These are phyloP conservation scores for Suillus americanus DNA, from an alignment of 768 basidiomycete species.

Conservation along the genomic window DNA sequence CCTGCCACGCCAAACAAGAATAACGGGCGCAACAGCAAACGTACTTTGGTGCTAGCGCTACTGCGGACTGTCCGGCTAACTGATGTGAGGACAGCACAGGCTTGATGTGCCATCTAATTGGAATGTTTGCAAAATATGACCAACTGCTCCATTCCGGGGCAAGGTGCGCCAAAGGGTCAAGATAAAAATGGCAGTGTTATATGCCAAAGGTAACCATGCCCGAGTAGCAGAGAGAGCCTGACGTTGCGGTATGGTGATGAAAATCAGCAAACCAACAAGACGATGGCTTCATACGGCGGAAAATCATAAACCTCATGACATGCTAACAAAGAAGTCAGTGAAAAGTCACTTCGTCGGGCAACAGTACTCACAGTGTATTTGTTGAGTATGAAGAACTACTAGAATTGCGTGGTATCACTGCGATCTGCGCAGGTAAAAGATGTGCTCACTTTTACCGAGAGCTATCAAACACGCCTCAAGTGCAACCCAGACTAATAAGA, in stretches of 20 bases:
- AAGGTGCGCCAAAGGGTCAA: constrained; percentile 30
- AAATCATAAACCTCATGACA: background rate
- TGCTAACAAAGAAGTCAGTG: background rate
- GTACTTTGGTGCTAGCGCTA: background rate
- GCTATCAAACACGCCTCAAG: too few relatives aligned
- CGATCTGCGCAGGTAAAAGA: too few relatives aligned
- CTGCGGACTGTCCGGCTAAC: background rate
- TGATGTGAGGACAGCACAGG: background rate
- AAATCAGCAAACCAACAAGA: background rate
- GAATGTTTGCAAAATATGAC: constrained; percentile 35
- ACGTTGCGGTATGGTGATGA: background rate
- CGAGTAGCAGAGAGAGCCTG: background rate
- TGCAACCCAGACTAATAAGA: too few relatives aligned
- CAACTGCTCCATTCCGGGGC: constrained; percentile 23
- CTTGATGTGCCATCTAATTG: constrained; percentile 38
- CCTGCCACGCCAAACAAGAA: background rate
- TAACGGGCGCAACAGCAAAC: background rate
- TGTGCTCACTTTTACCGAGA: too few relatives aligned
- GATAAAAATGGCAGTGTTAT: constrained; percentile 43
- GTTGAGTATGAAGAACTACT: too few relatives aligned
- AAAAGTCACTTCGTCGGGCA: background rate
- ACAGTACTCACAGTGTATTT: background rate
- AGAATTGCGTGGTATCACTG: too few relatives aligned
- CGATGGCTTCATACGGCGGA: background rate
- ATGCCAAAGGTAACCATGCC: constrained; percentile 49